Conservation (phyloP, 805 yeast species). For the Lipomyces mesembrius region DNA sequence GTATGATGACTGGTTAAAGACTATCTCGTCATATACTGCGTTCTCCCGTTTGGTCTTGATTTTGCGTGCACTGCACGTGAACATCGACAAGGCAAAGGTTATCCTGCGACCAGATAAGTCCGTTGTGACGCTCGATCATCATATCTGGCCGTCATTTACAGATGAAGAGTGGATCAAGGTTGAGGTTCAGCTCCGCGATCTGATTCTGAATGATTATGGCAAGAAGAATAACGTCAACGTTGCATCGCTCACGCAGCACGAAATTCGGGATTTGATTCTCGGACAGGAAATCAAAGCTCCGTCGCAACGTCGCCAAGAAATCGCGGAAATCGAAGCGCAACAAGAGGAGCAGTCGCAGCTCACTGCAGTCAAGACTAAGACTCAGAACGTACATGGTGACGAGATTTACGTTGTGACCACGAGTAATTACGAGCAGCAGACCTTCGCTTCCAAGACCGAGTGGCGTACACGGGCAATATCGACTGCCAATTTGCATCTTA, state of each 20-base stretch:
- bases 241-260: slow-evolving; percentile 86
- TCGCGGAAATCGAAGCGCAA: slow-evolving; percentile 65
- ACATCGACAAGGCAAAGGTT: slow-evolving; percentile 73
- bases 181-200: slow-evolving; percentile 84
- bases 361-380: slow-evolving; percentile 78
- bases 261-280: slow-evolving; percentile 87
- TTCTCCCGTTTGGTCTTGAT: slow-evolving; percentile 84
- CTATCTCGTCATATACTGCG: slow-evolving; percentile 87
- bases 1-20: slow-evolving; percentile 91
- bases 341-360: slow-evolving; percentile 55
- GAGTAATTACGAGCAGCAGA: slow-evolving; percentile 80
- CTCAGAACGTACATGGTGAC: slow-evolving; percentile 93
- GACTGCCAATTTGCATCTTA: slow-evolving; percentile 68
- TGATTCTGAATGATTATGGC: slow-evolving; percentile 83
- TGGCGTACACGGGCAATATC: slow-evolving; percentile 91
- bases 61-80: slow-evolving; percentile 79
- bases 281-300: slow-evolving; percentile 95
- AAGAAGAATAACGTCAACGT: slow-evolving; percentile 83
- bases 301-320: slow-evolving; percentile 80
- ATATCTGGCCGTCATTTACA: slow-evolving; percentile 88
- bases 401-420: slow-evolving; percentile 94
- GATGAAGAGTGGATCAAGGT: slow-evolving; percentile 92
- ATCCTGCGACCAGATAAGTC: slow-evolving; percentile 77
- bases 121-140: slow-evolving; percentile 72
- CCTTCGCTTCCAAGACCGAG: slow-evolving; percentile 81